phyloP scores from a whole-genome alignment of 441 rosid genomes.

The Erodium moschatum region DNA sequence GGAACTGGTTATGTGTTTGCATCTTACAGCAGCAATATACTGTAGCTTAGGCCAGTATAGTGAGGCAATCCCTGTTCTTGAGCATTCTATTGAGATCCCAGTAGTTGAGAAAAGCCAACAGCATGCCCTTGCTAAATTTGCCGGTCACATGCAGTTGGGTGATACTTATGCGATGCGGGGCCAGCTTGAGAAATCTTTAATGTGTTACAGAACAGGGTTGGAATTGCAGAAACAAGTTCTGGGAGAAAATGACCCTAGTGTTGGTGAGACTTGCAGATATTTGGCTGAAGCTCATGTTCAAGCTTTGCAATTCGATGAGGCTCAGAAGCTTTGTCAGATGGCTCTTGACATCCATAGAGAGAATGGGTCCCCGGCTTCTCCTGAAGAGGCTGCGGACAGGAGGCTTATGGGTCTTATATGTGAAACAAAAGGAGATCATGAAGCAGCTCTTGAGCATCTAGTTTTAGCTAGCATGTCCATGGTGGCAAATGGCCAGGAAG shows the following conservation, averaged over 20 bases:
- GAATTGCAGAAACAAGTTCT: slow-evolving; percentile 44
- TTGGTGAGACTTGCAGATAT: slow-evolving; percentile 63
- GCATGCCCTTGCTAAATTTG: slow-evolving; percentile 53
- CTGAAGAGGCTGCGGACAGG: slow-evolving; percentile 60
- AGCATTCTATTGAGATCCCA: slow-evolving; percentile 45
- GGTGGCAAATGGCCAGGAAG: slow-evolving; percentile 55
- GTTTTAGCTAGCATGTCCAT: slow-evolving; percentile 67
- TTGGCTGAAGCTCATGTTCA: slow-evolving; percentile 63
- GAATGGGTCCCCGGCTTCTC: slow-evolving; percentile 40
- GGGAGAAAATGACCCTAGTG: slow-evolving; percentile 53
- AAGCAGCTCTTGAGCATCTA: slow-evolving; percentile 60
- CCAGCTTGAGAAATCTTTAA: slow-evolving; percentile 49
- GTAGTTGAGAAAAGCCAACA: slow-evolving; percentile 45
- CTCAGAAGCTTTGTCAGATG: slow-evolving; percentile 26
- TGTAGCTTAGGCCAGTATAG: slow-evolving; percentile 47
- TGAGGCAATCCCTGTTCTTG: slow-evolving; percentile 54
- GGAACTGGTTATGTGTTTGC: slow-evolving; percentile 58
- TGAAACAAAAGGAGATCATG: slow-evolving; percentile 63
- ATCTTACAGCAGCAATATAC: slow-evolving; percentile 49
- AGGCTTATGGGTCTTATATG: slow-evolving; percentile 72
- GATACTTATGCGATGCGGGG: slow-evolving; percentile 65
- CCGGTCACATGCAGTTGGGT: slow-evolving; percentile 69
- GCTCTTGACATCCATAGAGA: slow-evolving; percentile 35
- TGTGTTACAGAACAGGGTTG: slow-evolving; percentile 47
- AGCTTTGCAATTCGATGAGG: slow-evolving; percentile 55